Evolutionary conservation across 225 moss, liverwort and hornwort species (phyloP), one percentile per base, ranked within the genome.

Genomic region (Marchantia polymorpha): DNA sequence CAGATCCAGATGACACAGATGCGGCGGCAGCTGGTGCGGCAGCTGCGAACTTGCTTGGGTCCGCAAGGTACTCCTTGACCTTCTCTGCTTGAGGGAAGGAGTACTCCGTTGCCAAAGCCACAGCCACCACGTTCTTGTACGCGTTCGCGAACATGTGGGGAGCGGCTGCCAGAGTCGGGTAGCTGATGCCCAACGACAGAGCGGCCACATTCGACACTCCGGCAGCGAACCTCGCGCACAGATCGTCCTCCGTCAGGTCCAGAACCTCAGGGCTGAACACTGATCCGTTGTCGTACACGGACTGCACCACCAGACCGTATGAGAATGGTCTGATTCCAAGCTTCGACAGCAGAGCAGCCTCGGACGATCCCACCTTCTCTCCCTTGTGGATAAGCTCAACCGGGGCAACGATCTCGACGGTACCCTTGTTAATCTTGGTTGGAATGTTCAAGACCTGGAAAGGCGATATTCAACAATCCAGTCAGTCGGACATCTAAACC

Each of bases 351-450:
- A 94, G 89, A 11, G 97, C 93, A 31, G 97, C 91, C 85, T 99
- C 94, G 0, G 97, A 99, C 0, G 94, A 94, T 3, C 97, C 97
- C 13, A 99, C 97, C 83, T 99, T 99, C 10, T 93, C 97, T 9
- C 90, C 88, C 81, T 99, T 94, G 27, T 58, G 87, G 23, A 99
- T 92, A 19, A 99, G 97, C 85, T 99, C 97, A 53, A 99, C 94
- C 0, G 97, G 97, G 20, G 97, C 94, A 14, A 99, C 91, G 66
- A 99, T 99, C 39, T 99, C 93, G 60, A 99, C 97, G 0, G 97
- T 99, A 53, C 97, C 97, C 88, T 99, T 96, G 91, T 97, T 99
- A 81, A 99, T 99, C 88, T 99, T 99, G 0, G 97, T 99, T 10
- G 97, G 97, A 48, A 99, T 99, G 79, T 99, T 99, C 0, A 99